Evolutionary conservation across 2,329 filamentous ascomycete genomes (phyloP).

Genomic region (Curvularia lunata): DNA sequence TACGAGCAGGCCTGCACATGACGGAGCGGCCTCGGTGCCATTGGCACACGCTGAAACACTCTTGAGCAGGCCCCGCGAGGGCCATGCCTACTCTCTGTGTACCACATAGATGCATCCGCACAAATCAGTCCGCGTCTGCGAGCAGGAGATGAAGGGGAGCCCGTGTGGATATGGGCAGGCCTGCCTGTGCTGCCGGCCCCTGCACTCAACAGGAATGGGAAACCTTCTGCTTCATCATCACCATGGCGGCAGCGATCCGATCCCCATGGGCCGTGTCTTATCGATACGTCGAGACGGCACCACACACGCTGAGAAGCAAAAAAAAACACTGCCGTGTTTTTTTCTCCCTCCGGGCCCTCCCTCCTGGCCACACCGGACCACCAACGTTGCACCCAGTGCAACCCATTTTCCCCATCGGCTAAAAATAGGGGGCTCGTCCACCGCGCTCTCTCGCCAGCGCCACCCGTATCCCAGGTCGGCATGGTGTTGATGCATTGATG

Average conservation of each 20-base stretch:
- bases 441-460: constrained; percentile 14
- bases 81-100: background rate
- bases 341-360: background rate
- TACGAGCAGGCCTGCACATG: no score
- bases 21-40: background rate
- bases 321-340: background rate
- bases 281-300: constrained; percentile 8
- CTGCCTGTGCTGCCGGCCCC: constrained; percentile 1
- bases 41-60: constrained; percentile 7
- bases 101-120: background rate
- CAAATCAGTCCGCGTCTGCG: background rate
- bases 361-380: background rate
- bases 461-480: constrained; percentile 27
- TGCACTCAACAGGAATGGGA: constrained; percentile 6
- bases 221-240: background rate
- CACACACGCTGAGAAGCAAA: background rate
- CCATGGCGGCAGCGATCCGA: constrained; percentile 8
- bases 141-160: constrained; percentile 12
- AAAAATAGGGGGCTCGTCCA: constrained; percentile 29
- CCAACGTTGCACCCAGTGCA: background rate
- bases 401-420: constrained; percentile 17
- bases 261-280: constrained; percentile 14
- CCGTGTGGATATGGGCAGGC: constrained; percentile 11
- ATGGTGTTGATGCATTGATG: constrained; percentile 18
- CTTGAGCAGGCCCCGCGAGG: background rate